Evolutionary conservation across 768 basidiomycete species (phyloP).

Genomic region (Collybia sordida): DNA sequence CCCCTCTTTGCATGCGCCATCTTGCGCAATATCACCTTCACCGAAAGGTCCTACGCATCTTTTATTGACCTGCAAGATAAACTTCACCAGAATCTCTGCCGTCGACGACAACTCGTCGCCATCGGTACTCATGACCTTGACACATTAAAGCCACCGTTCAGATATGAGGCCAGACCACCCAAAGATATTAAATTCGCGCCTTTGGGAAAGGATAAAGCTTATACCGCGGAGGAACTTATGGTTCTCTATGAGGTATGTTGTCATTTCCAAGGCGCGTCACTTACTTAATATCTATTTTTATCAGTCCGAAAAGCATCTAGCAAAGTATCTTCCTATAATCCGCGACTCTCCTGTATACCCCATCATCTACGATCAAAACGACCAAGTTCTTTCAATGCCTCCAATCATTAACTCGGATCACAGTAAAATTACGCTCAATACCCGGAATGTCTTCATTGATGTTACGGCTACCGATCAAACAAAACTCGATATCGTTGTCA

Average conservation of each 20-base stretch:
- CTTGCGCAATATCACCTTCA: slow-evolving; percentile 88
- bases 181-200: slow-evolving; percentile 91
- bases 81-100: slow-evolving; percentile 93
- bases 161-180: slow-evolving; percentile 80
- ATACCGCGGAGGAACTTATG: slow-evolving; percentile 92
- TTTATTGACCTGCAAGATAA: slow-evolving; percentile 99
- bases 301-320: slow-evolving; percentile 90
- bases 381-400: slow-evolving; percentile 92
- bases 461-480: slow-evolving; percentile 96
- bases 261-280: background rate
- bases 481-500: slow-evolving; percentile 93
- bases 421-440: slow-evolving; percentile 95
- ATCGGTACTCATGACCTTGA: slow-evolving; percentile 98
- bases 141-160: slow-evolving; percentile 83
- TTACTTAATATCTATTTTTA: background rate
- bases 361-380: slow-evolving; percentile 90
- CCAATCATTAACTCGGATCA: slow-evolving; percentile 98
- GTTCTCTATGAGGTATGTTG: slow-evolving; percentile 80
- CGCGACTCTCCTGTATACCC: slow-evolving; percentile 95
- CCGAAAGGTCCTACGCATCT: slow-evolving; percentile 84
- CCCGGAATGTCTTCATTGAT: slow-evolving; percentile 94
- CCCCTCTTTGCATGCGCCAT: slow-evolving; percentile 91
- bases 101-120: slow-evolving; percentile 86
- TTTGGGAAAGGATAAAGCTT: slow-evolving; percentile 73
- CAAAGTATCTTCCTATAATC: slow-evolving; percentile 88